A percentile compares a stretch with the other conserved stretches of the same genome.
Evolutionary conservation across 768 basidiomycete genomes (phyloP).

Genomic region (Hygrophorus russula): DNA sequence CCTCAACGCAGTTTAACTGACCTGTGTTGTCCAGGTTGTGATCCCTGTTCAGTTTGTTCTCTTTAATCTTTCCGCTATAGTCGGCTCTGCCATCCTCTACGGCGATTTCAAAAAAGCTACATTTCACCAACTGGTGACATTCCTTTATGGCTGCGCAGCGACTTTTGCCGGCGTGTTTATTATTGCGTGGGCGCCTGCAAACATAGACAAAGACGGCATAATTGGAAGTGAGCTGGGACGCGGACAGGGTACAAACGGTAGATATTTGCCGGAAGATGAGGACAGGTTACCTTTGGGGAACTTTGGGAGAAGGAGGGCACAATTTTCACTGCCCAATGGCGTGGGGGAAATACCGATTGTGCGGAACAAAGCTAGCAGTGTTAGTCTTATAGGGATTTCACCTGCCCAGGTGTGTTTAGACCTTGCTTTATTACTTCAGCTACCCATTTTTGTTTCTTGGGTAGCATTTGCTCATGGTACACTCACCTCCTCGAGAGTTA

Average conservation of each 20-base stretch:
- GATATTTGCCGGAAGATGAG: constrained; percentile 3
- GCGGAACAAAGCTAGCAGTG: constrained; percentile 40
- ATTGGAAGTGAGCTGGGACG: not conserved
- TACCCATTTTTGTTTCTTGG: not conserved
- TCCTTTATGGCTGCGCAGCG: constrained; percentile 79
- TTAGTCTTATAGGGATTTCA: constrained; percentile 60
- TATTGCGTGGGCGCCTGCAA: constrained; percentile 55
- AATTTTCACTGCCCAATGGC: constrained; percentile 36
- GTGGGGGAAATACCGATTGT: constrained; percentile 33
- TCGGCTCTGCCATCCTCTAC: constrained; percentile 89
- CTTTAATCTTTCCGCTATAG: constrained; percentile 87
- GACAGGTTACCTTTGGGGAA: constrained; percentile 20
- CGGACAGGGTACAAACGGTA: not conserved
- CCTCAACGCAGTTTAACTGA: not conserved
- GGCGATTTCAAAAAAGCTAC: constrained; percentile 81
- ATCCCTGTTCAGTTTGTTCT: constrained; percentile 93
- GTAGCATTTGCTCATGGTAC: constrained; percentile 56
- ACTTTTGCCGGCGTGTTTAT: constrained; percentile 87
- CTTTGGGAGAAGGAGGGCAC: constrained; percentile 25
- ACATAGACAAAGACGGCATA: constrained; percentile 18
- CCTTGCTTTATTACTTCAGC: not conserved
- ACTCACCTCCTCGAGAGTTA: constrained; percentile 49
- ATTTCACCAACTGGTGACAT: constrained; percentile 75
- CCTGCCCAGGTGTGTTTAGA: constrained; percentile 49
- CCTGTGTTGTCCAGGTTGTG: constrained; percentile 45